These are phyloP conservation scores for Ustilago hordei DNA, from an alignment of 1,284 basidiomycete genomes.

Conservation along the genomic window DNA sequence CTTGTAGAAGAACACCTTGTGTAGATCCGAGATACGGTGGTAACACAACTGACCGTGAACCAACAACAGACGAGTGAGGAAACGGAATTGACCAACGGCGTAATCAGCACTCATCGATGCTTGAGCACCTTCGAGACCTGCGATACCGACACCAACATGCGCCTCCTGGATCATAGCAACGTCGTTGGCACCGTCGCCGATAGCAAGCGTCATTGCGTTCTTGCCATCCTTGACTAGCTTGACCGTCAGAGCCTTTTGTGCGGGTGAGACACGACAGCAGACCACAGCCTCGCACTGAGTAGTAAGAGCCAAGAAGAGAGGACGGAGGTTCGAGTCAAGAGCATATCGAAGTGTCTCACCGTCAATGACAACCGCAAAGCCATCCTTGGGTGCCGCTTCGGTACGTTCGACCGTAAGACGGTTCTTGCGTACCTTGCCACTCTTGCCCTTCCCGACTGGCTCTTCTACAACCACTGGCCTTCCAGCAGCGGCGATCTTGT, in stretches of 20 bases:
- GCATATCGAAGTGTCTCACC: conserved; percentile 91
- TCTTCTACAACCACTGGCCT: conserved; percentile 73
- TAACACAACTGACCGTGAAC: conserved; percentile 98
- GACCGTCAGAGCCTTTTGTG: conserved; percentile 95
- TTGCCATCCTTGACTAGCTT: conserved; percentile 94
- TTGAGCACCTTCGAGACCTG: conserved; percentile 95
- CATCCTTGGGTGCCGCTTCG: conserved; percentile 63
- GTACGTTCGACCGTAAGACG: conserved; percentile 52
- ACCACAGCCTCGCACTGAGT: conserved; percentile 97
- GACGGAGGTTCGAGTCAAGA: conserved; percentile 81
- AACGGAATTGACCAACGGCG: conserved; percentile 96
- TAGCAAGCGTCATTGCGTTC: conserved; percentile 94
- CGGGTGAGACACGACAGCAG: conserved; percentile 94
- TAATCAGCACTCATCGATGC: conserved; percentile 99
- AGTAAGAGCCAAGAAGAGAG: conserved; percentile 87
- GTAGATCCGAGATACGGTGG: conserved; percentile 85
- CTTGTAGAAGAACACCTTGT: conserved; percentile 88
- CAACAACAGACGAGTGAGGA: conserved; percentile 86
- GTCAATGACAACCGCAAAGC: conserved; percentile 95
- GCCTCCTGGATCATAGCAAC: conserved; percentile 99
- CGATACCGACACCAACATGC: conserved; percentile 92
- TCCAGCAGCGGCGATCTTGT: conserved; percentile 88
- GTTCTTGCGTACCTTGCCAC: conserved; percentile 46
- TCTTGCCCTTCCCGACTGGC: conserved; percentile 21
- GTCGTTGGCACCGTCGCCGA: conserved; percentile 96